Base-by-base conservation (phyloP, 345 rosid species). In the Atalantia buxifolia region DNA sequence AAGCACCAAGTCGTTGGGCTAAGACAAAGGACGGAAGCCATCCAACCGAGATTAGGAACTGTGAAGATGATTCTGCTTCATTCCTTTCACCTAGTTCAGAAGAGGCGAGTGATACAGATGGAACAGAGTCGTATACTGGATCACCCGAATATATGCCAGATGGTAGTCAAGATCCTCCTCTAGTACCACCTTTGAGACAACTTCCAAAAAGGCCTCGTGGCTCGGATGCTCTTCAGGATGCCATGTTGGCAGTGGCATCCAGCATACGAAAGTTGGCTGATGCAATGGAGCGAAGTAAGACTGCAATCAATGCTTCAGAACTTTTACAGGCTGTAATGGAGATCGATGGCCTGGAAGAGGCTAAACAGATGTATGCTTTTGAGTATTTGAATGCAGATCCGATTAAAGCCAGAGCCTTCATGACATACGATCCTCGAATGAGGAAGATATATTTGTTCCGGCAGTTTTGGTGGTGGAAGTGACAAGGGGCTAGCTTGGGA, bases 381-480 rank as follows among this genome's bases (percentile, higher is more conserved):
- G 98, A 93, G 88, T 89, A 85, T 84, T 85, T 93, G 82, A 93
- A 93, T 74, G 94, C 90, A 8, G 96, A 92, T 74, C 98, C 96
- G 71, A 83, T 92, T 65, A 93, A 93, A 87, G 96, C 98, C 45
- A 84, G 98, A 81, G 98, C 96, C 30, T 91, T 93, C 88, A 77
- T 93, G 96, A 88, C 96, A 24, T 90, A 93, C 75, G 79, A 90
- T 83, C 77, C 69, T 71, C 88, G 96, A 72, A 92, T 93, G 98
- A 83, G 96, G 82, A 93, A 87, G 81, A 71, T 87, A 24, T 93
- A 89, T 83, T 81, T 93, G 80, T 93, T 85, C 74, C 85, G 94
- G 72, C 96, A 93, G 85, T 93, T 93, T 85, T 93, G 96, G 96
- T 93, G 96, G 92, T 93, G 98, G 96, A 93, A 89, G 83, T 90